Conservation (phyloP, 108 stramenopile species). For the Bacterosira constricta region DNA sequence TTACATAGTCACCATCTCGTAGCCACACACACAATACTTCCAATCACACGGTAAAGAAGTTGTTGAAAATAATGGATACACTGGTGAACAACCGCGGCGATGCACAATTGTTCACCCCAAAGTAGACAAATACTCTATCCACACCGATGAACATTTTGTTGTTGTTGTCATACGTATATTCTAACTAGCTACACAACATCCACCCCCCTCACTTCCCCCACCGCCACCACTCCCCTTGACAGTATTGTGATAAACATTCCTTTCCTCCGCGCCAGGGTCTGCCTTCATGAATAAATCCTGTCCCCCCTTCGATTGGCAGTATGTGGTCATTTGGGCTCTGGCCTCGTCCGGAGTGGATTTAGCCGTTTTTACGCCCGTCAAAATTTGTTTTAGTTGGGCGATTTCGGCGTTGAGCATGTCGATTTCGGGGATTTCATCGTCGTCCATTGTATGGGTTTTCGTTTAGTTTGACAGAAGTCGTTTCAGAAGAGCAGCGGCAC, state of each 20-base stretch:
- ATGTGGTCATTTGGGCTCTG: neutral
- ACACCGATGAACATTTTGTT: no score
- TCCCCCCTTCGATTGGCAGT: conserved; percentile 6
- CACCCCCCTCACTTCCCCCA: conserved; percentile 14
- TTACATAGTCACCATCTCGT: no score
- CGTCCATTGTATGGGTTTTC: no score
- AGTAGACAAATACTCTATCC: no score
- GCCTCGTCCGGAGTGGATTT: conserved; percentile 11
- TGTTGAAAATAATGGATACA: no score
- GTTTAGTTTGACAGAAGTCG: no score
- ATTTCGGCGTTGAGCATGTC: conserved; percentile 18
- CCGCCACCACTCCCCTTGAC: neutral
- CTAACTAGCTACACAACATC: conserved; percentile 16
- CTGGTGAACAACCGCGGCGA: no score
- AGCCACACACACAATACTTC: no score
- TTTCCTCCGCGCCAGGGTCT: conserved; percentile 9
- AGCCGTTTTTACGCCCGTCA: conserved; percentile 1
- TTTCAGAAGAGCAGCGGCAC: no score
- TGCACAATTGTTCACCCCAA: no score
- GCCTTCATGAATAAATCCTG: conserved; percentile 16
- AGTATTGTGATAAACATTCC: conserved; percentile 17
- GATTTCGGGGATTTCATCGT: conserved; percentile 15
- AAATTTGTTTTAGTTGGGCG: conserved; percentile 13
- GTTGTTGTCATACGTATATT: no score
- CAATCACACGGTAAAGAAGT: no score